Evolutionary conservation across 768 basidiomycete species (phyloP), one percentile per base, ranked within the genome.

Genomic region (Suillus discolor): DNA sequence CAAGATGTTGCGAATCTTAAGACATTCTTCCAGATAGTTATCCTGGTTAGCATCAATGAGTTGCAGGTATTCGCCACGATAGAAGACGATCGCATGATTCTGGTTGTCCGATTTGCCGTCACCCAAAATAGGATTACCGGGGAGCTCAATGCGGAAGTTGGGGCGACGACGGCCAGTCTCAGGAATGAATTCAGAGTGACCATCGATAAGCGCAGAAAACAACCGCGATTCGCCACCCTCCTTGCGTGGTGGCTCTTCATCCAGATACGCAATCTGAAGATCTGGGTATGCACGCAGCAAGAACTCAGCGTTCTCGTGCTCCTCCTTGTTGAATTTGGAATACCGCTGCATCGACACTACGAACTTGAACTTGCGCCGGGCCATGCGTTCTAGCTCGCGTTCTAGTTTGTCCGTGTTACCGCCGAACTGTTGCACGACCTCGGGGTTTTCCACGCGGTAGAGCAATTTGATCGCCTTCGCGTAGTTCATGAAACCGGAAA

Each of bases 401-500:
- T 99, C 97, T 54, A 99, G 86, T 75, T 89, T 93, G 79, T 99
- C 97, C 3, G 97, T 97, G 80, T 99, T 99, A 16, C 96, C 97
- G 47, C 97, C 97, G 71, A 95, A 98, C 57, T 91, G 85, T 79
- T 99, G 97, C 20, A 99, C 97, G 57, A 99, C 93, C 78, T 99
- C 97, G 9, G 97, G 97, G 80, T 99, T 99, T 82, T 99, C 97
- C 51, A 99, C 97, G 64, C 97, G 94, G 78, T 99, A 97, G n/a
- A 99, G 86, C 42, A 99, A 82, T 77, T 99, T 99, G 88, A 99
- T 99, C 15, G 97, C 97, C 82, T 99, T 99, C 70, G 93, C 89
- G 78, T 99, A 99, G 81, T 99, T 99, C 97, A 99, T 99, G 94
- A 99, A 98, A 61, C 97, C 97, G 42, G 97, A 98, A 20, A 99